A percentile compares a stretch with the other conserved stretches of the same genome.
Conservation (phyloP, 2,329 filamentous ascomycete species). For the Orbilia ellipsospora region DNA sequence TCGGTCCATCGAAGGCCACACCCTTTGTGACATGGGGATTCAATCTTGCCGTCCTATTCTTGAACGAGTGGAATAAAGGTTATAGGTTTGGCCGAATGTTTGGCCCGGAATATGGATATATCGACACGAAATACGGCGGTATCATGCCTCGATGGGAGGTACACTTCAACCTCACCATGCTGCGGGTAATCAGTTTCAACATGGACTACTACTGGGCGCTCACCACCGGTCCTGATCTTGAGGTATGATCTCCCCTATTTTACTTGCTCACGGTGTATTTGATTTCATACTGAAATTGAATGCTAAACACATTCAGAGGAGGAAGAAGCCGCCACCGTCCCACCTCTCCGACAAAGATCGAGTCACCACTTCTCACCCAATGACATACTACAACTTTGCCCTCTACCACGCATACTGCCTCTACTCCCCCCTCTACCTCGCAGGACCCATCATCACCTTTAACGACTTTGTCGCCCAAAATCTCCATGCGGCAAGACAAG, state of each 20-base stretch:
- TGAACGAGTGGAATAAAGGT: conserved; percentile 84
- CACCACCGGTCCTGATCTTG: conserved; percentile 66
- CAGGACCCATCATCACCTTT: conserved; percentile 94
- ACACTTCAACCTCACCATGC: conserved; percentile 94
- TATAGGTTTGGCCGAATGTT: conserved; percentile 76
- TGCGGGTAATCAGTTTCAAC: conserved; percentile 95
- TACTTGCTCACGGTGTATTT: conserved; percentile 1
- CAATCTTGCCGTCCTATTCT: conserved; percentile 85
- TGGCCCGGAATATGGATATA: conserved; percentile 70
- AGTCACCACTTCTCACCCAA: conserved; percentile 77
- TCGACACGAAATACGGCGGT: conserved; percentile 75
- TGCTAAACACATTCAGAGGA: conserved; percentile 79
- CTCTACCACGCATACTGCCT: conserved; percentile 91
- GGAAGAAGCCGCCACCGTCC: conserved; percentile 92
- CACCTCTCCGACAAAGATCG: conserved; percentile 90
- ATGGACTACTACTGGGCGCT: conserved; percentile 95
- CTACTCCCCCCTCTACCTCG: conserved; percentile 91
- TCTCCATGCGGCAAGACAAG: conserved; percentile 47
- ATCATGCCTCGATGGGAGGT: conserved; percentile 93
- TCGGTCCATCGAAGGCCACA: conserved; percentile 67
- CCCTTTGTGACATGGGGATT: conserved; percentile 87
- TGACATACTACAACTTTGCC: conserved; percentile 72
- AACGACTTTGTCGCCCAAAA: conserved; percentile 94
- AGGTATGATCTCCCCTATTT: conserved; percentile 6
- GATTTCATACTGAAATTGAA: conserved; percentile 46